These are phyloP conservation scores for Phycomyces blakesleeanus DNA, from an alignment of 192 early-diverging fungal species.

Conservation along the genomic window DNA sequence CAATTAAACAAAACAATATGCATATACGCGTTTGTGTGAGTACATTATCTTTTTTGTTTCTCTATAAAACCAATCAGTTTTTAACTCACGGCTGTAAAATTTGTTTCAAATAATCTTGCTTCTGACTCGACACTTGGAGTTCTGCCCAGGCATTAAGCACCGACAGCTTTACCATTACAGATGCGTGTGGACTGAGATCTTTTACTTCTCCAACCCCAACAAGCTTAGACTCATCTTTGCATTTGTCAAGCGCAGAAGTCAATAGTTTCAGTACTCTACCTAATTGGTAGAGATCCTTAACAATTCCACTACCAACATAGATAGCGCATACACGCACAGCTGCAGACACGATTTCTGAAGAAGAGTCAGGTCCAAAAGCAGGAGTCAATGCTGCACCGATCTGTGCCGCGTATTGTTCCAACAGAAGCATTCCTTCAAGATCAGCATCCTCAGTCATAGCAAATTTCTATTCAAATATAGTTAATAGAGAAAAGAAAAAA, in stretches of 20 bases:
- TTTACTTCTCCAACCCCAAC: constrained; percentile 51
- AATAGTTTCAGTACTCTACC: constrained; percentile 70
- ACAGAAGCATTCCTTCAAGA: constrained; percentile 70
- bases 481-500: constrained; percentile 8
- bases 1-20: neutral
- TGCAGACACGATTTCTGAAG: constrained; percentile 68
- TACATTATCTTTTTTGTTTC: too few relatives aligned
- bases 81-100: constrained; percentile 50
- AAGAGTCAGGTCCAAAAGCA: constrained; percentile 70
- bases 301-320: constrained; percentile 86
- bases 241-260: constrained; percentile 64
- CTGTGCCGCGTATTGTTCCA: constrained; percentile 94
- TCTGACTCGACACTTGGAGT: constrained; percentile 61
- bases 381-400: constrained; percentile 89
- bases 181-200: constrained; percentile 69
- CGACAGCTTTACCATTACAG: constrained; percentile 72
- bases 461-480: constrained; percentile 44
- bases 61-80: constrained; percentile 19
- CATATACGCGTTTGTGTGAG: too few relatives aligned
- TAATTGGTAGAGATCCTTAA: constrained; percentile 69
- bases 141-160: constrained; percentile 80
- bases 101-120: constrained; percentile 55
- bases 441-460: constrained; percentile 82
- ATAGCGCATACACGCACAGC: constrained; percentile 79
- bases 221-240: constrained; percentile 52